Percentiles rank a stretch among this genome's conserved stretches.
Conservation (phyloP, 495 filamentous ascomycete genomes). For the Hyaloscypha hepaticicola region DNA sequence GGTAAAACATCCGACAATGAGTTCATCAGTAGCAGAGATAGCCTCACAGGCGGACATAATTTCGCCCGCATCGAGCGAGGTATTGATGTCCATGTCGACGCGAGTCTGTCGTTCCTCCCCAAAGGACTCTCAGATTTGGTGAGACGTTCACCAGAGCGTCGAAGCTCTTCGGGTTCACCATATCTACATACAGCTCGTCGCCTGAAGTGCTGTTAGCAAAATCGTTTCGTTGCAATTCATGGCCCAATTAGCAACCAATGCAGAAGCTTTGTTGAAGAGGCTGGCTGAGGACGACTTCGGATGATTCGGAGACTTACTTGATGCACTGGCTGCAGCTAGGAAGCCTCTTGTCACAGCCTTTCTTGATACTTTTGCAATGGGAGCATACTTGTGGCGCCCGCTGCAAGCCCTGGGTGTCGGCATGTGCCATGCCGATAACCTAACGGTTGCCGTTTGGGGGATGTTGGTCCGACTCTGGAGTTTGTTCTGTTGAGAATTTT, state of each 20-base stretch:
- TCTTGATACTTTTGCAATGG: constrained; percentile 30
- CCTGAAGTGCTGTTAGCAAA: constrained; percentile 8
- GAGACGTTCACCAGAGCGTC: constrained; percentile 2
- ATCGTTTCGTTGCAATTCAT: not conserved
- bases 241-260: not conserved
- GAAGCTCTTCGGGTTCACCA: constrained; percentile 12
- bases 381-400: constrained; percentile 27
- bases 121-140: not conserved
- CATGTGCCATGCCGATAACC: constrained; percentile 2
- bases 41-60: constrained; percentile 12
- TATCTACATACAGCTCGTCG: constrained; percentile 23
- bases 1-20: constrained; percentile 19
- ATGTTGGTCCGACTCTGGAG: not conserved
- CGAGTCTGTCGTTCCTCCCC: not conserved
- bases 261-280: not conserved
- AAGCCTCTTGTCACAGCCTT: constrained; percentile 28
- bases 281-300: not conserved
- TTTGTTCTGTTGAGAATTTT: not conserved
- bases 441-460: constrained; percentile 1
- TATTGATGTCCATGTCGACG: constrained; percentile 20
- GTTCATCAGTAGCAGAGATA: constrained; percentile 23
- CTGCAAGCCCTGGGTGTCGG: not conserved
- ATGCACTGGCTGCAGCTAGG: constrained; percentile 28
- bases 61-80: constrained; percentile 9
- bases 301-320: constrained; percentile 20